Conservation (phyloP, 148 eudicot species). For the Rhododendron ovatum region DNA sequence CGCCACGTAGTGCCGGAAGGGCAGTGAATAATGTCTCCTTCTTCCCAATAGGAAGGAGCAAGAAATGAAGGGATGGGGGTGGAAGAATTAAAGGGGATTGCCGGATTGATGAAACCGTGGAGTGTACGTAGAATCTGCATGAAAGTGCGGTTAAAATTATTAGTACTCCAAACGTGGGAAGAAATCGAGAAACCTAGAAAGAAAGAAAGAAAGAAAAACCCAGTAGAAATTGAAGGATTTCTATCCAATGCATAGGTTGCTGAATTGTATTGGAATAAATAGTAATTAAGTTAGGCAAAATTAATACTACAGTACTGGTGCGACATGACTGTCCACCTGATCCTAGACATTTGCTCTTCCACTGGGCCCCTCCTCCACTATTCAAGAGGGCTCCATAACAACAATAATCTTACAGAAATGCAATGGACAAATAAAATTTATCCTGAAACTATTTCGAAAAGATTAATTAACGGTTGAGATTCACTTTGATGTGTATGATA, state of each 20-base stretch:
- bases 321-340: constrained; percentile 20
- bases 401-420: too few relatives aligned
- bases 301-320: not conserved
- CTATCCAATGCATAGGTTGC: not conserved
- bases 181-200: constrained; percentile 1
- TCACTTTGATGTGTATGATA: too few relatives aligned
- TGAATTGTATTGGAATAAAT: not conserved
- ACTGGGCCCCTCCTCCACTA: not conserved
- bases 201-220: not conserved
- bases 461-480: too few relatives aligned
- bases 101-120: constrained; percentile 1
- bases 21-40: not conserved
- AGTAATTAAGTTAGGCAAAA: not conserved
- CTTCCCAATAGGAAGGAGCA: constrained; percentile 1
- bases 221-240: not conserved
- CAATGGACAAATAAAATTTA: too few relatives aligned
- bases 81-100: not conserved
- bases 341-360: constrained; percentile 19
- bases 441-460: too few relatives aligned
- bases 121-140: constrained; percentile 12
- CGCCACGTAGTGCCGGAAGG: too few relatives aligned
- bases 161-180: constrained; percentile 4
- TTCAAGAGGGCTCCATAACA: not conserved
- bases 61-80: not conserved
- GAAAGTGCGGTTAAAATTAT: constrained; percentile 13